Evolutionary conservation across 306 rosid genomes (phyloP).

Genomic region (Glycine soja): DNA sequence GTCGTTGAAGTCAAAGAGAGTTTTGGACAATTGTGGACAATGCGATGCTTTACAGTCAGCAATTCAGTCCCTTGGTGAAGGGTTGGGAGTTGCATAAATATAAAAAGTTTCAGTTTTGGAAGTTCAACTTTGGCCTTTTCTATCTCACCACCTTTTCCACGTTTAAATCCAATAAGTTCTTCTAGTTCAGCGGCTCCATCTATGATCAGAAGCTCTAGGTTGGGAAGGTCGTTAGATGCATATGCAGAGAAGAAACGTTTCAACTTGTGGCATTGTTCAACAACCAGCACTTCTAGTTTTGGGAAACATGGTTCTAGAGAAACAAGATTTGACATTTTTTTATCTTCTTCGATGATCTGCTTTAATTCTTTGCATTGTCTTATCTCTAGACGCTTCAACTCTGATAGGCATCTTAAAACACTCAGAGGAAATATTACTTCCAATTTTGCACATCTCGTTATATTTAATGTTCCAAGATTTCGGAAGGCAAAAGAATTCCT

Average conservation of each 20-base stretch:
- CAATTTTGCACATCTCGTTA: background rate
- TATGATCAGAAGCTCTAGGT: too few species aligned
- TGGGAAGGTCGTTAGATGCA: too few species aligned
- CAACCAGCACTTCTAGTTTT: background rate
- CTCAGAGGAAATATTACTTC: slow-evolving; percentile 33
- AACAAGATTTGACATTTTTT: background rate
- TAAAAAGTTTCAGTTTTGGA: slow-evolving; percentile 32
- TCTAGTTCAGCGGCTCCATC: too few species aligned
- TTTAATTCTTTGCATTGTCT: background rate
- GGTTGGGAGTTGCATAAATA: slow-evolving; percentile 4
- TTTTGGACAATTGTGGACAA: slow-evolving; percentile 31
- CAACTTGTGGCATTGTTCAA: background rate
- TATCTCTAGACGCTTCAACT: background rate
- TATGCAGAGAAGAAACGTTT: background rate
- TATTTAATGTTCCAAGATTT: background rate
- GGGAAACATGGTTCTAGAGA: background rate
- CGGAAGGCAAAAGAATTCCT: background rate
- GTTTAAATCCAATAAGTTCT: background rate
- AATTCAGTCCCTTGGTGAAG: slow-evolving; percentile 27
- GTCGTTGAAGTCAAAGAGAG: slow-evolving; percentile 31
- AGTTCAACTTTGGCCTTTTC: slow-evolving; percentile 6
- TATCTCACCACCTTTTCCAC: background rate
- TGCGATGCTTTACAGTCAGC: background rate
- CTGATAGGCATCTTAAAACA: slow-evolving; percentile 26
- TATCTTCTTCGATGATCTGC: background rate